Conservation (phyloP, 805 yeast genomes). For the Candida nanaspora region DNA sequence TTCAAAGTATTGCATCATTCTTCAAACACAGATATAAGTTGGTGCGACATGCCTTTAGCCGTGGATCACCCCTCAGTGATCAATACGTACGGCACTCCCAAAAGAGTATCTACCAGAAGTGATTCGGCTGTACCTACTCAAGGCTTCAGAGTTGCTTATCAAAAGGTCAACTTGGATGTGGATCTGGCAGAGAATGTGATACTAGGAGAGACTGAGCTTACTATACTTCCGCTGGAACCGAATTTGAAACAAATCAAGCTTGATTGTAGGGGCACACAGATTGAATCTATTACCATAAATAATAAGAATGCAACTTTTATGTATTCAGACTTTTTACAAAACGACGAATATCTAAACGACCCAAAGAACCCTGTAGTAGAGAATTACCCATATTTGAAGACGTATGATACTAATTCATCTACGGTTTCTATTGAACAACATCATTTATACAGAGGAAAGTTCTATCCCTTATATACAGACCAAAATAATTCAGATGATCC, state of each 20-base stretch:
- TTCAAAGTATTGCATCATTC: no score
- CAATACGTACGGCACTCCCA: conserved; percentile 18
- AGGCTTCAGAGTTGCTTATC: conserved; percentile 73
- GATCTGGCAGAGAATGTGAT: conserved; percentile 58
- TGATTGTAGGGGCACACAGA: conserved; percentile 72
- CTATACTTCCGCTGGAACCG: conserved; percentile 64
- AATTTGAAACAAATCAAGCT: conserved; percentile 52
- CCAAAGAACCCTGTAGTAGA: conserved; percentile 22
- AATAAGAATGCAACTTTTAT: conserved; percentile 47
- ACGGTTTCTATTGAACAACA: conserved; percentile 45
- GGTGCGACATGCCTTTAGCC: conserved; percentile 7
- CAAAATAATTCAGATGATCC: conserved; percentile 25
- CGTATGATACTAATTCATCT: conserved; percentile 35
- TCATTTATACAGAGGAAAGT: conserved; percentile 47
- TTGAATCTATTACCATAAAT: conserved; percentile 60
- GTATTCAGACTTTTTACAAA: conserved; percentile 43
- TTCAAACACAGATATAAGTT: no score
- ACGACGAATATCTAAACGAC: conserved; percentile 28
- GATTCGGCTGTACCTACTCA: conserved; percentile 25
- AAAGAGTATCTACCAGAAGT: neutral
- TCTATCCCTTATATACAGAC: conserved; percentile 47
- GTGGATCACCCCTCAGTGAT: conserved; percentile 16
- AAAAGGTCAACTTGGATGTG: conserved; percentile 71
- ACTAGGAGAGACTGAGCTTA: conserved; percentile 74
- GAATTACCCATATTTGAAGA: conserved; percentile 20